These are phyloP conservation scores for Diaporthe sp. DNA, from an alignment of 2,329 filamentous ascomycete genomes.

Conservation along the genomic window DNA sequence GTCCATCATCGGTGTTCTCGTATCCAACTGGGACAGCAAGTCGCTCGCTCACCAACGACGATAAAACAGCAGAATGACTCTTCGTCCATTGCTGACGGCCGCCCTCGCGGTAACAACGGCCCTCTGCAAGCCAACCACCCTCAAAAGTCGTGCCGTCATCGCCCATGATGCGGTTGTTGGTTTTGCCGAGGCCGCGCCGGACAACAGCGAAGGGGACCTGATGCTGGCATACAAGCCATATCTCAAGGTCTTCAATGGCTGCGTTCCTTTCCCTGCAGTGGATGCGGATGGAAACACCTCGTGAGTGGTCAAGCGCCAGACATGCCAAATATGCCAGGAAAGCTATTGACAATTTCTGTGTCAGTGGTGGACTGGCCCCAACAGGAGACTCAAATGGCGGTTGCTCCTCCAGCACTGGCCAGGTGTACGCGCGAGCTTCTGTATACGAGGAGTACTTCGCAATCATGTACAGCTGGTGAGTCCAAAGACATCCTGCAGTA, in stretches of 20 bases:
- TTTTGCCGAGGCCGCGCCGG: slow-evolving; percentile 67
- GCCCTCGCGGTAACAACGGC: neutral
- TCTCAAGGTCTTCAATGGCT: slow-evolving; percentile 69
- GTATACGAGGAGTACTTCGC: slow-evolving; percentile 49
- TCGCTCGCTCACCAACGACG: neutral
- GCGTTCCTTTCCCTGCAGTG: slow-evolving; percentile 74
- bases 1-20: neutral
- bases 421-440: slow-evolving; percentile 54
- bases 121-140: neutral
- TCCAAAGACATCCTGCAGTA: neutral
- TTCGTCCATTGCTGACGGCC: neutral
- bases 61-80: neutral
- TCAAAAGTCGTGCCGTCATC: slow-evolving; percentile 47
- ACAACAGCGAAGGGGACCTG: slow-evolving; percentile 58
- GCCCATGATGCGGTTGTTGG: slow-evolving; percentile 59
- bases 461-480: slow-evolving; percentile 56
- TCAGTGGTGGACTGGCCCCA: slow-evolving; percentile 53
- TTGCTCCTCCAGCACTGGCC: slow-evolving; percentile 53
- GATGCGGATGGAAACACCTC: slow-evolving; percentile 69
- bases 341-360: neutral
- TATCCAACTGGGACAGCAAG: neutral
- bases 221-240: slow-evolving; percentile 70
- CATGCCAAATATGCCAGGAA: too few species aligned
- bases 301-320: slow-evolving; percentile 52
- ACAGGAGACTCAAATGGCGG: slow-evolving; percentile 48